phyloP scores from a whole-genome alignment of 176 grass and related monocot genomes.

The Chrysopogon serrulatus region DNA sequence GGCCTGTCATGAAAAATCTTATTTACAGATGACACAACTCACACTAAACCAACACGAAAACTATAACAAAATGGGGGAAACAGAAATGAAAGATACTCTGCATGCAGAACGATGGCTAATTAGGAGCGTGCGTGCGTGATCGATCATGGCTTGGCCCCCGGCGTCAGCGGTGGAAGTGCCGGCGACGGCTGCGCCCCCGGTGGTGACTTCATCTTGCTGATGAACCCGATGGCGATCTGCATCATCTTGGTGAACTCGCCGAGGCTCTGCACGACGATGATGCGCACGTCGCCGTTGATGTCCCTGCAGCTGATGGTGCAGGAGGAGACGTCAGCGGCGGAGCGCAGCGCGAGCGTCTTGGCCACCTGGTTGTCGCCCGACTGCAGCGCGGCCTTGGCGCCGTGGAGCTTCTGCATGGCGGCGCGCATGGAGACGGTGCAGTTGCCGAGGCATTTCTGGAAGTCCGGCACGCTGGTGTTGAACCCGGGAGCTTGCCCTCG shows the following conservation, averaged over 20 bases:
- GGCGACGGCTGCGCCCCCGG: no score
- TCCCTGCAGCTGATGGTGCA: constrained; percentile 31
- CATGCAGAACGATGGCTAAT: no score
- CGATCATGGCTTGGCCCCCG: background rate
- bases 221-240: constrained; percentile 30
- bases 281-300: constrained; percentile 26
- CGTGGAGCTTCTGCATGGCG: constrained; percentile 58
- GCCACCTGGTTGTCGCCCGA: constrained; percentile 2
- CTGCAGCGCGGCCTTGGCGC: constrained; percentile 28
- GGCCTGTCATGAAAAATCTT: no score
- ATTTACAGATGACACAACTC: no score
- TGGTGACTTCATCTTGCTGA: constrained; percentile 18
- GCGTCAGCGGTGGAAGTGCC: background rate
- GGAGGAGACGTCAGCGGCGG: constrained; percentile 23
- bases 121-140: background rate
- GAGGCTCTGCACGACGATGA: constrained; percentile 38
- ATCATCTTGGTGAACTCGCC: constrained; percentile 46
- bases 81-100: no score
- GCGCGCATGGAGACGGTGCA: constrained; percentile 35
- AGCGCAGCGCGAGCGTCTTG: constrained; percentile 16
- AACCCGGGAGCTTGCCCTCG: constrained; percentile 43
- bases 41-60: no score
- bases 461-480: constrained; percentile 23
- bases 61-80: no score
- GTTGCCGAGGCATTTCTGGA: constrained; percentile 30